Conservation (phyloP, 257 asterid genomes). For the Eustoma russellianum region DNA sequence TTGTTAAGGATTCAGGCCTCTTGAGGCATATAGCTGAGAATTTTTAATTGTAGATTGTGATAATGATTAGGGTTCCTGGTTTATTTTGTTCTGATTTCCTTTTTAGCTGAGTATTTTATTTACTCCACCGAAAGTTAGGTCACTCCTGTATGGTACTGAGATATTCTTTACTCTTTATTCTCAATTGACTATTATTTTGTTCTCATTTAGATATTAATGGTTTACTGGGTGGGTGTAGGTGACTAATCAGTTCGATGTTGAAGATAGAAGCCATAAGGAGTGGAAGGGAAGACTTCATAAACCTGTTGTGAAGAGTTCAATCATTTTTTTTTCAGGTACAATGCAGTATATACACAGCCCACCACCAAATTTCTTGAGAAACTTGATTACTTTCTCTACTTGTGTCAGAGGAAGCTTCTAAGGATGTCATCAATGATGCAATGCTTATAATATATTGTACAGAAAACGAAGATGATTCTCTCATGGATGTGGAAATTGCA, state of each 20-base stretch:
- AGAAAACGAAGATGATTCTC: conserved; percentile 19
- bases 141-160: background rate
- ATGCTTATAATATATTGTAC: conserved; percentile 15
- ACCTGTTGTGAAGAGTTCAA: conserved; percentile 9
- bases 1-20: too few relatives aligned
- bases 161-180: background rate
- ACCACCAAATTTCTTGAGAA: background rate
- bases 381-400: conserved; percentile 10
- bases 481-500: conserved; percentile 17
- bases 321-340: conserved; percentile 28
- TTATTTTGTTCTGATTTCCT: background rate
- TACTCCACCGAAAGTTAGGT: background rate
- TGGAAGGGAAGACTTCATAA: conserved; percentile 52
- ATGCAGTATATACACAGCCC: background rate
- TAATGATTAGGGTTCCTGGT: background rate
- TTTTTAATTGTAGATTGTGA: too few relatives aligned
- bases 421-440: conserved; percentile 7
- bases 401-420: conserved; percentile 9
- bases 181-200: too few relatives aligned
- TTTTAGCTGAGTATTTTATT: background rate
- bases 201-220: background rate
- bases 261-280: conserved; percentile 20
- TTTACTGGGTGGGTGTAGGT: conserved; percentile 28
- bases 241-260: conserved; percentile 19
- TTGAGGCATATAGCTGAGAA: too few relatives aligned